Evolutionary conservation across 2,329 filamentous ascomycete genomes (phyloP), one percentile per base, ranked within the genome.

Genomic region (Westerdykella ornata): DNA sequence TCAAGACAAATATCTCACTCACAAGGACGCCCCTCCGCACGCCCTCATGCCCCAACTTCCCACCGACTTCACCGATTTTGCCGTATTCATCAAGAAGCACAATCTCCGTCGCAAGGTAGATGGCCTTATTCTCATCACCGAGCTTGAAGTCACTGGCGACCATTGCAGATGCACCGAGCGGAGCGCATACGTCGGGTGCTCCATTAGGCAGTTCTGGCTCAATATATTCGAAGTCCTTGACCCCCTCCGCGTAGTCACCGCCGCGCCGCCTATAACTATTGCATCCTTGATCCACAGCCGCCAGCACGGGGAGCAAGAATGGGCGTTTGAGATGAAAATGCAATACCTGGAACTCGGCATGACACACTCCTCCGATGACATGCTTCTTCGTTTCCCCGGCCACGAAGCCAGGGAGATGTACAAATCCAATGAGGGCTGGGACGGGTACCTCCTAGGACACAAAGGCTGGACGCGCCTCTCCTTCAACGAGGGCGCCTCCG

Each of bases 401-500:
- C 5, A 5, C 20, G 9, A 9, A 22, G 9, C 5, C 20, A 22
- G 20, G 9, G 20, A 22, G 5, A 5, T 22, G 20, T 9, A 22
- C 5, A 22, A 22, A 22, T 9, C 20, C 5, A 9, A 22, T 9
- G 20, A 9, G 9, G 20, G 20, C 20, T 22, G 20, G 20, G 9
- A 22, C 9, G 20, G 20, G 5, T 5, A 5, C 5, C 20, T 22
- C 20, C 9, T 22, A 22, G 20, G 9, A 5, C 67, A 76, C n/a
- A 73, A 76, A 1, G 75, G 75, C 2, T 89, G 85, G 85, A 73
- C 71, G 0, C 73, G 76, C 14, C 54, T 88, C 0, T 68, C 76
- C 2, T 76, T 88, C 48, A 89, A 89, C 58, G 85, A 90, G 66
- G 83, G 84, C 7, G 86, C 83, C 0, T 86, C 80, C 4, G 74